These are phyloP conservation scores for Debaryomyces prosopidis DNA, from an alignment of 805 yeast genomes.

Conservation along the genomic window DNA sequence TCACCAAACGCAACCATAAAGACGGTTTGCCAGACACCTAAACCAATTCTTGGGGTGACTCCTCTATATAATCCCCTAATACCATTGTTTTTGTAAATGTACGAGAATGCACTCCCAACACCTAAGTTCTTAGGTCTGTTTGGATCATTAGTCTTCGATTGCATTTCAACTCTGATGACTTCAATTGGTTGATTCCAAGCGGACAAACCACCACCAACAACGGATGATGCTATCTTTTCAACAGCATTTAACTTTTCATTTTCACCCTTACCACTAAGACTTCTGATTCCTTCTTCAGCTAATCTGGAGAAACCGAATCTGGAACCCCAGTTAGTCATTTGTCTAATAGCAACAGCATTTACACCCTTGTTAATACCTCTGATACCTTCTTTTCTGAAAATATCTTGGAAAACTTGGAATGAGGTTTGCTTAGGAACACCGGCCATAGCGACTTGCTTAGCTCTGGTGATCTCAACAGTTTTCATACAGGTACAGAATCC, in stretches of 20 bases:
- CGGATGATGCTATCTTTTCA: slow-evolving; percentile 84
- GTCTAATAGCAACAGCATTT: slow-evolving; percentile 98
- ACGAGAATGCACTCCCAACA: slow-evolving; percentile 73
- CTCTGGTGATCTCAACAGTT: slow-evolving; percentile 94
- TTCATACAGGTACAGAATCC: slow-evolving; percentile 99
- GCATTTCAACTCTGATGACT: slow-evolving; percentile 98
- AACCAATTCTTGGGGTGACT: slow-evolving; percentile 93
- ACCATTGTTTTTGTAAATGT: slow-evolving; percentile 83
- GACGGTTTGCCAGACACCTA: slow-evolving; percentile 97
- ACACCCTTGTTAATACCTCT: slow-evolving; percentile 97
- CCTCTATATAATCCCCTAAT: slow-evolving; percentile 91
- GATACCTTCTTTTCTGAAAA: slow-evolving; percentile 83
- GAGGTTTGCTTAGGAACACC: slow-evolving; percentile 72
- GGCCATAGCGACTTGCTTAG: slow-evolving; percentile 63
- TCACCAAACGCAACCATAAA: slow-evolving; percentile 99
- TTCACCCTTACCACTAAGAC: slow-evolving; percentile 54
- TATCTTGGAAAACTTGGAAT: slow-evolving; percentile 82
- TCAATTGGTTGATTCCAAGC: slow-evolving; percentile 99
- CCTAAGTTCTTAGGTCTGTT: slow-evolving; percentile 91
- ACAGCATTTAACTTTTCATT: slow-evolving; percentile 63
- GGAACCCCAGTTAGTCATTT: slow-evolving; percentile 99
- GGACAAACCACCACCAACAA: slow-evolving; percentile 93
- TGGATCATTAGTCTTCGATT: slow-evolving; percentile 89
- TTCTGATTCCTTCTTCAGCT: slow-evolving; percentile 83
- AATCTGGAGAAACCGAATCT: slow-evolving; percentile 90